Conservation (phyloP, 2,329 filamentous ascomycete genomes). For the Xylaria sp. region DNA sequence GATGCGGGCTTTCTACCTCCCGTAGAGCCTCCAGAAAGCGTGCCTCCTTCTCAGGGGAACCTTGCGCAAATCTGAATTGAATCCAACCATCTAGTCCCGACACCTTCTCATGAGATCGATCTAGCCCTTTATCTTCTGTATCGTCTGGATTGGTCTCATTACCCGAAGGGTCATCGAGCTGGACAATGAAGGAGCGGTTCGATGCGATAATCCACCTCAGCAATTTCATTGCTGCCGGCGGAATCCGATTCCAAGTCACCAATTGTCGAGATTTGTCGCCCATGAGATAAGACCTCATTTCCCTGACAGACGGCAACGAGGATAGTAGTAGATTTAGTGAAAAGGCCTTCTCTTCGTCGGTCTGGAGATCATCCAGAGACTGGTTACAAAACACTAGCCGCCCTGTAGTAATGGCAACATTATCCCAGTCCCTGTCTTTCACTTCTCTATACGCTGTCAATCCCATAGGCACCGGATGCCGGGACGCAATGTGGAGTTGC, state of each 20-base stretch:
- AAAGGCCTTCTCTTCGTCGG: constrained; percentile 56
- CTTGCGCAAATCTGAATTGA: constrained; percentile 89
- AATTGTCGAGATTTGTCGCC: constrained; percentile 53
- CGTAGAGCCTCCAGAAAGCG: constrained; percentile 74
- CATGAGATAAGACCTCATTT: constrained; percentile 64
- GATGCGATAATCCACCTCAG: constrained; percentile 91
- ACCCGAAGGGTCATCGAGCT: constrained; percentile 65
- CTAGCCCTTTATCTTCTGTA: constrained; percentile 14
- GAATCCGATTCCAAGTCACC: constrained; percentile 63
- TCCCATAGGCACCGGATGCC: constrained; percentile 31
- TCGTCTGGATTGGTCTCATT: constrained; percentile 33
- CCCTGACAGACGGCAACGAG: constrained; percentile 68
- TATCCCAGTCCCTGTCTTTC: constrained; percentile 15
- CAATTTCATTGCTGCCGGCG: constrained; percentile 72
- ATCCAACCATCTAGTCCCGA: constrained; percentile 73
- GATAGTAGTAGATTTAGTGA: constrained; percentile 64
- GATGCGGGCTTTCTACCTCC: constrained; percentile 51
- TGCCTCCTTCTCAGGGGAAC: constrained; percentile 86
- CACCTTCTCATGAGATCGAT: constrained; percentile 61
- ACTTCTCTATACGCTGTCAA: neutral
- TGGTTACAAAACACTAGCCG: constrained; percentile 58
- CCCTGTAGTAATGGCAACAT: neutral
- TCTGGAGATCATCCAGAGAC: constrained; percentile 65
- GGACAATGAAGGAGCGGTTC: constrained; percentile 85
- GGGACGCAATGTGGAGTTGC: constrained; percentile 37